phyloP scores from a whole-genome alignment of 495 filamentous ascomycete genomes.

The Penicillium pancosmium region DNA sequence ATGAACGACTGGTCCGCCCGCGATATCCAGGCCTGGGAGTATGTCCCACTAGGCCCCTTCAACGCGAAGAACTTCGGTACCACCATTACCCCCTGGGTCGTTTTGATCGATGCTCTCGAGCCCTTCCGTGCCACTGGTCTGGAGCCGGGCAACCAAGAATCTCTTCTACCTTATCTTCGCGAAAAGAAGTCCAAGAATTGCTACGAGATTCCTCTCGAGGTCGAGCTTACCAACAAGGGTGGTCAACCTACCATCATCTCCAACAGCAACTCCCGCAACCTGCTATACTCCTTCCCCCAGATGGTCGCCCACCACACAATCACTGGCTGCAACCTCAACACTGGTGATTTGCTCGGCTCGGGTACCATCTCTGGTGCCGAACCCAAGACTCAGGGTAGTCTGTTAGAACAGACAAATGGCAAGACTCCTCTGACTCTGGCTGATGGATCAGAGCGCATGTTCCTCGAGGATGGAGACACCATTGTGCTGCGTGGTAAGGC shows the following conservation, averaged over 20 bases:
- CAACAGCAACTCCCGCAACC: constrained; percentile 65
- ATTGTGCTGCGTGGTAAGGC: constrained; percentile 71
- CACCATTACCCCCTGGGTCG: constrained; percentile 85
- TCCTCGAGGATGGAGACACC: constrained; percentile 84
- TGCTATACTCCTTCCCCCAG: constrained; percentile 91
- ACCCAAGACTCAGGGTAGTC: constrained; percentile 63
- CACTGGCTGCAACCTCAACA: constrained; percentile 78
- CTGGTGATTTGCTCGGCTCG: constrained; percentile 84
- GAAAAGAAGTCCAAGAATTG: constrained; percentile 64
- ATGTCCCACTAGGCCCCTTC: constrained; percentile 83
- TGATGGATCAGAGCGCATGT: constrained; percentile 71
- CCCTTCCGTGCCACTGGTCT: constrained; percentile 64
- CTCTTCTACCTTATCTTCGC: constrained; percentile 69
- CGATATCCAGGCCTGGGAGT: constrained; percentile 92
- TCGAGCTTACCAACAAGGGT: constrained; percentile 69
- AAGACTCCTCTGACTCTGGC: constrained; percentile 68
- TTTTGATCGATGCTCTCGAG: constrained; percentile 80
- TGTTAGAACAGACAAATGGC: constrained; percentile 77
- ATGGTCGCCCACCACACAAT: constrained; percentile 93
- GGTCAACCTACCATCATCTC: constrained; percentile 67
- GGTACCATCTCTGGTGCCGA: constrained; percentile 85
- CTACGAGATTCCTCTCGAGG: constrained; percentile 75
- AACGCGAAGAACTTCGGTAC: constrained; percentile 94
- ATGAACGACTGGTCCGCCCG: constrained; percentile 96
- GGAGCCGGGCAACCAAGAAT: constrained; percentile 59